A percentile compares a stretch with the other conserved stretches of the same genome.
These are phyloP conservation scores for Zygosaccharomyces bailii DNA, from an alignment of 805 yeast genomes.

Conservation along the genomic window DNA sequence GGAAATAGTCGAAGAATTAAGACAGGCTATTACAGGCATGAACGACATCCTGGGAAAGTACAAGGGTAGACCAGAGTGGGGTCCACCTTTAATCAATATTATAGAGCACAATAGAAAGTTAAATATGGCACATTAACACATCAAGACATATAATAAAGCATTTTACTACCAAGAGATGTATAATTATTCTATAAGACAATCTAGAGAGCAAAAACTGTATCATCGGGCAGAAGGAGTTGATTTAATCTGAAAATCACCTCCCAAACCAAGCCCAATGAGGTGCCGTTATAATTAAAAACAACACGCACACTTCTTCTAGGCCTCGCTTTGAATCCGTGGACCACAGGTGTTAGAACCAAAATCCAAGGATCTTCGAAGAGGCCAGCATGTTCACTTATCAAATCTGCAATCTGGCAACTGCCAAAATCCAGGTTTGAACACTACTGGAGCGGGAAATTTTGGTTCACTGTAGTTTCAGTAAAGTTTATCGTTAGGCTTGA, in stretches of 20 bases:
- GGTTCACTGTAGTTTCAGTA: not conserved
- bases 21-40: slow-evolving; percentile 62
- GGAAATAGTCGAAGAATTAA: slow-evolving; percentile 51
- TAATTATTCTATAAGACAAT: no score
- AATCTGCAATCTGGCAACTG: not conserved
- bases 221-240: slow-evolving; percentile 27
- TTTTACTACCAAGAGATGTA: not conserved
- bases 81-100: slow-evolving; percentile 48
- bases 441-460: not conserved
- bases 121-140: not conserved
- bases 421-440: not conserved
- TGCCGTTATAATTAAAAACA: slow-evolving; percentile 23
- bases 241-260: slow-evolving; percentile 4
- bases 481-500: not conserved
- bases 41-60: slow-evolving; percentile 57
- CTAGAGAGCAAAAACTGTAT: slow-evolving; percentile 27
- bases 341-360: slow-evolving; percentile 36
- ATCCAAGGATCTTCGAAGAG: slow-evolving; percentile 46
- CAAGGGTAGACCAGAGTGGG: slow-evolving; percentile 66
- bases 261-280: slow-evolving; percentile 25
- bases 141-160: no score
- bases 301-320: slow-evolving; percentile 25
- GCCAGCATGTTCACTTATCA: slow-evolving; percentile 26
- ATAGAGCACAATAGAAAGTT: slow-evolving; percentile 12
- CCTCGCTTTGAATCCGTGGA: slow-evolving; percentile 47